Conservation (phyloP, 2,329 filamentous ascomycete genomes). For the Pseudocercospora musae region DNA sequence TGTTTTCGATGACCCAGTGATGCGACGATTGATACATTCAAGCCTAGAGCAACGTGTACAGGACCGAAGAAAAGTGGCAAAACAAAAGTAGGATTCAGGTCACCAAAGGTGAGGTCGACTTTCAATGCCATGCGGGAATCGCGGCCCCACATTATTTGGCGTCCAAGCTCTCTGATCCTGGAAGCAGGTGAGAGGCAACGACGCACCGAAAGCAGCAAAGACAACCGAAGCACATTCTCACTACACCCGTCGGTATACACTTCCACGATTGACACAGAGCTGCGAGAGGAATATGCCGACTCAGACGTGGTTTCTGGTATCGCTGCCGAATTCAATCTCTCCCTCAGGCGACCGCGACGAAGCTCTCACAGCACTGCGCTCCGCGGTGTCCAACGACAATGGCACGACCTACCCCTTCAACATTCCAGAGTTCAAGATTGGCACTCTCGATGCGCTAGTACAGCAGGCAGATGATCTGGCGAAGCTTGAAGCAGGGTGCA, state of each 20-base stretch:
- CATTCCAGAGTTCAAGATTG: conserved; percentile 95
- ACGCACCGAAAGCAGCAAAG: background rate
- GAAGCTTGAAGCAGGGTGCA: conserved; percentile 78
- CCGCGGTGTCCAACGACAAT: conserved; percentile 70
- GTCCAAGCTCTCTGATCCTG: background rate
- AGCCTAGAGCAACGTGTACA: background rate
- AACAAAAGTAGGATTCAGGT: background rate
- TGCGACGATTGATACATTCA: background rate
- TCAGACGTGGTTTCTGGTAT: conserved; percentile 78
- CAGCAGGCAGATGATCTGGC: conserved; percentile 93
- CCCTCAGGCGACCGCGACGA: conserved; percentile 77
- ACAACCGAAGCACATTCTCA: background rate
- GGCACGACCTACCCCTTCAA: conserved; percentile 73
- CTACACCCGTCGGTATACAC: background rate
- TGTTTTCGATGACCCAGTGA: background rate
- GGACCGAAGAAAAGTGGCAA: background rate
- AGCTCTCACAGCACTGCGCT: conserved; percentile 71
- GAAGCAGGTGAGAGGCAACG: background rate
- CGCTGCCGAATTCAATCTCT: conserved; percentile 82
- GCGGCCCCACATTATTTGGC: background rate
- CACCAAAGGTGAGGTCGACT: background rate
- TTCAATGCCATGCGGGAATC: background rate
- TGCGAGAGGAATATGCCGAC: conserved; percentile 25
- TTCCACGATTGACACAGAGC: background rate
- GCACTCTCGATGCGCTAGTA: conserved; percentile 88